These are phyloP conservation scores for Pestalotiopsis sp. DNA, from an alignment of 2,329 filamentous ascomycete species.

Conservation along the genomic window DNA sequence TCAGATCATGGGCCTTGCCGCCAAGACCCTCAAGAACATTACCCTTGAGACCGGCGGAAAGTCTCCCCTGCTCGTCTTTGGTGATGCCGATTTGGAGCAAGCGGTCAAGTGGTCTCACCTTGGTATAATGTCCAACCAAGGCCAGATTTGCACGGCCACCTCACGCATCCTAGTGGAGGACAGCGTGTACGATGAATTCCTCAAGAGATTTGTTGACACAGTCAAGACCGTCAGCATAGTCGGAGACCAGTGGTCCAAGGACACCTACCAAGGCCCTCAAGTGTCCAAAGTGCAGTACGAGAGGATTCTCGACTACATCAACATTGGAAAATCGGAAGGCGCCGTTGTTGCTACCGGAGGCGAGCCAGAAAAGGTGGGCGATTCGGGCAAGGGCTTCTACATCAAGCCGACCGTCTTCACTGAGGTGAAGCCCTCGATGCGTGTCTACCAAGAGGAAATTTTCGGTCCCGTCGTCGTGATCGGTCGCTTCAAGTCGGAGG, in stretches of 20 bases:
- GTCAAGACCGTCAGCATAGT: slow-evolving; percentile 61
- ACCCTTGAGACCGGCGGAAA: slow-evolving; percentile 69
- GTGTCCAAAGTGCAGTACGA: slow-evolving; percentile 72
- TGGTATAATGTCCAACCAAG: slow-evolving; percentile 60
- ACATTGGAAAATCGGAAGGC: slow-evolving; percentile 70
- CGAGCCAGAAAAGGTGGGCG: slow-evolving; percentile 28
- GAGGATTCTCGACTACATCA: slow-evolving; percentile 67
- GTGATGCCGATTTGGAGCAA: slow-evolving; percentile 66
- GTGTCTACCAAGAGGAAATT: slow-evolving; percentile 45
- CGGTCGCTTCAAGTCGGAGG: slow-evolving; percentile 41
- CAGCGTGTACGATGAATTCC: slow-evolving; percentile 60
- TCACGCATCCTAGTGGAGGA: slow-evolving; percentile 66
- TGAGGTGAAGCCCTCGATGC: slow-evolving; percentile 40
- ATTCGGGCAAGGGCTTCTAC: slow-evolving; percentile 44
- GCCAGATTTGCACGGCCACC: slow-evolving; percentile 66
- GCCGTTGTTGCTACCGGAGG: slow-evolving; percentile 67
- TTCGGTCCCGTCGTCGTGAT: slow-evolving; percentile 47
- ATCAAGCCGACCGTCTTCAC: slow-evolving; percentile 47
- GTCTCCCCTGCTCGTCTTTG: slow-evolving; percentile 63
- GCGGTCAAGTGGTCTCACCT: slow-evolving; percentile 60
- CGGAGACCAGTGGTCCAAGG: slow-evolving; percentile 69
- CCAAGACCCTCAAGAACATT: slow-evolving; percentile 65
- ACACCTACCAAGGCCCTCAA: slow-evolving; percentile 74
- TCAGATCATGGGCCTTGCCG: slow-evolving; percentile 74
- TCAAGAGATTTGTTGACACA: slow-evolving; percentile 60